Base-by-base conservation (phyloP, 345 rosid genomes). In the Murraya koenigii region DNA sequence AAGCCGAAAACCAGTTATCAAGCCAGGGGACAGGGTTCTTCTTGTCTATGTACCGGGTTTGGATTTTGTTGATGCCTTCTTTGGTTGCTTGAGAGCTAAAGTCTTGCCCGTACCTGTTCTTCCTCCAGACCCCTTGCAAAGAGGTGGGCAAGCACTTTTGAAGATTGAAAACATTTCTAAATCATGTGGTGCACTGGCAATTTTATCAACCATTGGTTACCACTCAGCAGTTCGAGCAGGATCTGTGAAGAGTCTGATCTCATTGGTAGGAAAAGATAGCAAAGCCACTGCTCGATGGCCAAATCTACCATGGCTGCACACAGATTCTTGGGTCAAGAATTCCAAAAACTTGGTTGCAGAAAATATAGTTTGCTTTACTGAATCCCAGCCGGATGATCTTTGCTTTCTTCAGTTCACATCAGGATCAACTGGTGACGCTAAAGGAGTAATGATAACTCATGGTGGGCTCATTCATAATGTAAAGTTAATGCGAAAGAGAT, bases 361-460 rank as follows among this genome's bases (percentile, higher is more conserved):
- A 66, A 71, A 62, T 17, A 58, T 36, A 28, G 72, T 22, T 35
- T 39, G 47, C 75, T 39, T 71, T 5, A 35, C 78, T 54, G 92
- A 82, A 74, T 73, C 92, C 56, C 78, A 72, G 41, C 82, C 87
- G 0, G 77, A 80, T 61, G 91, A 91, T 80, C 69, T 91, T 30
- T 88, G 91, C 69, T 89, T 91, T 75, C 82, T 91, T 71, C 94
- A 91, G 60, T 91, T 89, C 79, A 91, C 94, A 32, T 91, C 91
- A 32, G 94, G 92, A 10, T 91, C 94, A 25, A 91, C 92, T 1
- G 92, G 92, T 26, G 94, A 89, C 83, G 92, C 92, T 41, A 91
- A 89, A 77, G 92, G 94, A 22, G 94, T 91, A 44, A 87, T 86
- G 88, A 88, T 91, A 61, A 87, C 91, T 80, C 89, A 89, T 33